Base-by-base conservation (phyloP, 495 filamentous ascomycete species). In the Aspergillus sparsus region DNA sequence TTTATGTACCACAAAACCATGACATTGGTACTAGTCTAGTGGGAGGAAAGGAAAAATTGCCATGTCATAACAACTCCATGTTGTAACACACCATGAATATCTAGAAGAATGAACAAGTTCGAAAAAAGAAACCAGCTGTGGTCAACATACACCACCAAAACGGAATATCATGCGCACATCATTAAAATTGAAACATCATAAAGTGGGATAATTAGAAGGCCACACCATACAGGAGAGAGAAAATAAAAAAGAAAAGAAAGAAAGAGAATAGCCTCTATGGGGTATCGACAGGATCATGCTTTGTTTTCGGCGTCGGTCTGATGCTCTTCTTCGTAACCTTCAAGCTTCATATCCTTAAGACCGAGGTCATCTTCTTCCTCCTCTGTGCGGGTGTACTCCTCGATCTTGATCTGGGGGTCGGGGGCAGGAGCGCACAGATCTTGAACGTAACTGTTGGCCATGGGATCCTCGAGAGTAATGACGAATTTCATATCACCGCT, bases 301-400 rank as follows among this genome's bases (percentile, higher is more conserved):
- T 70, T 56, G 59, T 70, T 64, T 52, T 70, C 57, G 56, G 42
- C 61, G 35, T 51, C 62, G 57, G 72, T 63, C 49, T 69, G 56
- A 33, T 71, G 62, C 59, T 77, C 65, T 46, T 83, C 77, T 68
- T 88, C 91, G 75, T 97, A 97, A 0, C 85, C 86, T 68, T 97
- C 91, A 0, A 87, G 88, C 80, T 92, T 95, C 86, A 98, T 98
- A 67, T 98, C 93, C 42, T 73, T 83, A 63, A 98, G 75, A 0
- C 94, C 94, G 18, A 98, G 77, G 36, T 96, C 88, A 63, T 98
- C 95, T 70, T 94, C 87, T 71, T 98, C 95, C 72, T 96, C 87
- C 0, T 86, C 85, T 1, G 92, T 95, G 60, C 94, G 82, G 49
- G 88, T 85, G 68, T 98, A 97, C 37, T 96, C 92, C 71, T 91